Base-by-base conservation (phyloP, 805 yeast genomes). In the Sugiyamaella marilandica region DNA sequence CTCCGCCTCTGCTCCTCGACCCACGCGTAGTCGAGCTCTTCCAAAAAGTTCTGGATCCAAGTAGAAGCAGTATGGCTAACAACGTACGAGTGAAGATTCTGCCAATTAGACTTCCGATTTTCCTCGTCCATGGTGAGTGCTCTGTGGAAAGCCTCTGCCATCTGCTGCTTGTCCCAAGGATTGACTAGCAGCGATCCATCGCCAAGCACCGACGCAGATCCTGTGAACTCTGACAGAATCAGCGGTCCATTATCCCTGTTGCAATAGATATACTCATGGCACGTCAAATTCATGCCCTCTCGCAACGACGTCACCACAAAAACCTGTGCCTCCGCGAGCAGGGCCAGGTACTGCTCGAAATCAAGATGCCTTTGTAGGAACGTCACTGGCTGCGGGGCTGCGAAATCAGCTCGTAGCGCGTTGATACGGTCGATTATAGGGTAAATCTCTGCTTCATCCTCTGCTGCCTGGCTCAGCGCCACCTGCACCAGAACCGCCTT, bases 271-370 rank as follows among this genome's bases (percentile, higher is more conserved):
- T 85, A 94, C 67, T 94, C 99, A 65, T 94, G 99, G 61, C 97
- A 92, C 0, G 98, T 91, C 64, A 94, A 75, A 62, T 94, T 94
- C 90, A 94, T 87, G 24, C 99, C 99, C 68, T 94, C 99, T 65
- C 99, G 83, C 76, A 92, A 79, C 1, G 96, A 87, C 9, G 95
- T 83, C 1, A 92, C 97, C 43, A 87, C 82, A 63, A 94, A 94
- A 0, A 82, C 75, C 59, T 88, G 95, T 1, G 98, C 96, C 65
- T 90, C 97, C 35, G 82, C 73, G 45, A 87, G 78, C 47, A 94
- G 71, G 0, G 96, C 98, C 54, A 94, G 68, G 65, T 94, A 94
- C 69, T 94, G 98, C 52, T 82, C 85, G 65, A 87, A 92, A 36
- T 83, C 91, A 50, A 94, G 80, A 60, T 92, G 97, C 66, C 89